Conservation (phyloP, 495 filamentous ascomycete species). For the Friedmanniomyces simplex region DNA sequence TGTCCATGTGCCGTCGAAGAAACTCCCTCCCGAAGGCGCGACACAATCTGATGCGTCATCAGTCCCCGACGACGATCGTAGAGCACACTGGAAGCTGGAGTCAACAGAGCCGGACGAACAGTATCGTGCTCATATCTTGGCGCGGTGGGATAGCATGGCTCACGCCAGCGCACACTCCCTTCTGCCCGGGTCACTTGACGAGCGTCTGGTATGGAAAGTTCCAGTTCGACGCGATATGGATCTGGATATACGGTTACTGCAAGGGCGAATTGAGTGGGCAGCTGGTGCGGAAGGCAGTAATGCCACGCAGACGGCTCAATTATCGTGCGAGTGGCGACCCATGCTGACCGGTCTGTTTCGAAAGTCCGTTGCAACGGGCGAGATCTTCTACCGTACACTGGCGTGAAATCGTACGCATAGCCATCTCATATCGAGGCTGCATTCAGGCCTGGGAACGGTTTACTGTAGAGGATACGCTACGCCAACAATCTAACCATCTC, state of each 20-base stretch:
- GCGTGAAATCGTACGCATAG: too few relatives aligned
- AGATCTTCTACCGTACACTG: not conserved
- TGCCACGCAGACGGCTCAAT: not conserved
- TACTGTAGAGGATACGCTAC: too few relatives aligned
- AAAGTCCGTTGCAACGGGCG: not conserved
- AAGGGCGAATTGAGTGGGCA: not conserved
- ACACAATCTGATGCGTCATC: not conserved
- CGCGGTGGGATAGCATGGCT: not conserved
- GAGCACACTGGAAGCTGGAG: not conserved
- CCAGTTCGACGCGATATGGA: not conserved
- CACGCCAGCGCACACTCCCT: not conserved
- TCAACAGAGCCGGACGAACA: not conserved
- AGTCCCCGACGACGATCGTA: not conserved
- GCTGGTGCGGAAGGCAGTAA: not conserved
- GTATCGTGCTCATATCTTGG: not conserved
- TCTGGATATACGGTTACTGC: not conserved
- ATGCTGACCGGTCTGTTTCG: not conserved
- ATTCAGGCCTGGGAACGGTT: too few relatives aligned
- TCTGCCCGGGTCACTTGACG: not conserved
- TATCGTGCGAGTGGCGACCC: not conserved
- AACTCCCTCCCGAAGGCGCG: not conserved
- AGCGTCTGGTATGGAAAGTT: not conserved
- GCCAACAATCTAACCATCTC: too few relatives aligned
- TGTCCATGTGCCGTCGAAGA: not conserved
- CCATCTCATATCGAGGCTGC: too few relatives aligned